Evolutionary conservation across 176 grass and related monocot genomes (phyloP).

Genomic region (Rhipidocladum racemiflorum): DNA sequence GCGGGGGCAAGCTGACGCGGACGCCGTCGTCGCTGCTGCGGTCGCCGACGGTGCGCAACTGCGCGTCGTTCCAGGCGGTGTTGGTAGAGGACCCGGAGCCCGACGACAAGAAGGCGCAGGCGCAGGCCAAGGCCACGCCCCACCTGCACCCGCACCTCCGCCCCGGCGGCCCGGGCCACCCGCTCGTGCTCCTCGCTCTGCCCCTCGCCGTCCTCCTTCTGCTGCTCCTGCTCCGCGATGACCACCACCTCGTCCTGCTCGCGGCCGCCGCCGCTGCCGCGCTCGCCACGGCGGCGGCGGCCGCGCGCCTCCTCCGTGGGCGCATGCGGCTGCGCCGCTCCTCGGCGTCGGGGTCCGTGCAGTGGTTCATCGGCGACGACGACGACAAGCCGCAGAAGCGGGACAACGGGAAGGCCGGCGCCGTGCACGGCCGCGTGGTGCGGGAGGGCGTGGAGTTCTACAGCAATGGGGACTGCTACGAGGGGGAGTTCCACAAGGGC

Average conservation of each 20-base stretch:
- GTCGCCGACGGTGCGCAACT: slow-evolving; percentile 74
- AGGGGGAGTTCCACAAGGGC: slow-evolving; percentile 72
- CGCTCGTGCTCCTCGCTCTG: slow-evolving; percentile 33
- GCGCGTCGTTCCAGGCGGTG: slow-evolving; percentile 53
- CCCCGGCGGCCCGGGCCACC: slow-evolving; percentile 20
- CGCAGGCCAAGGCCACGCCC: slow-evolving; percentile 37
- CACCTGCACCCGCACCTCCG: slow-evolving; percentile 38
- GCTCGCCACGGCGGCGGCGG: slow-evolving; percentile 39
- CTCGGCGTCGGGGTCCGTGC: slow-evolving; percentile 36
- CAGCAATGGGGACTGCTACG: slow-evolving; percentile 65
- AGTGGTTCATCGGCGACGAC: slow-evolving; percentile 68
- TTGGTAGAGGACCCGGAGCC: slow-evolving; percentile 57
- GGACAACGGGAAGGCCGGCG: neutral
- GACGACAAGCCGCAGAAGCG: slow-evolving; percentile 33
- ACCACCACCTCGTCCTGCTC: slow-evolving; percentile 45
- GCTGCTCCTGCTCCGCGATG: slow-evolving; percentile 45
- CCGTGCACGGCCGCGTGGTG: slow-evolving; percentile 32
- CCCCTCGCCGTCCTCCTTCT: slow-evolving; percentile 42
- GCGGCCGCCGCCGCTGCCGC: slow-evolving; percentile 31
- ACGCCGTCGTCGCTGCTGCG: slow-evolving; percentile 82
- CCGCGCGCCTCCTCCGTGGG: slow-evolving; percentile 36
- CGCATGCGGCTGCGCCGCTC: slow-evolving; percentile 41
- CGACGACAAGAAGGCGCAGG: slow-evolving; percentile 48
- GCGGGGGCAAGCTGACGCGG: slow-evolving; percentile 57
- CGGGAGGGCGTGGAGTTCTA: slow-evolving; percentile 62